Evolutionary conservation across 495 filamentous ascomycete species (phyloP), one percentile per base, ranked within the genome.

Genomic region (Sphaerosporella brunnea): DNA sequence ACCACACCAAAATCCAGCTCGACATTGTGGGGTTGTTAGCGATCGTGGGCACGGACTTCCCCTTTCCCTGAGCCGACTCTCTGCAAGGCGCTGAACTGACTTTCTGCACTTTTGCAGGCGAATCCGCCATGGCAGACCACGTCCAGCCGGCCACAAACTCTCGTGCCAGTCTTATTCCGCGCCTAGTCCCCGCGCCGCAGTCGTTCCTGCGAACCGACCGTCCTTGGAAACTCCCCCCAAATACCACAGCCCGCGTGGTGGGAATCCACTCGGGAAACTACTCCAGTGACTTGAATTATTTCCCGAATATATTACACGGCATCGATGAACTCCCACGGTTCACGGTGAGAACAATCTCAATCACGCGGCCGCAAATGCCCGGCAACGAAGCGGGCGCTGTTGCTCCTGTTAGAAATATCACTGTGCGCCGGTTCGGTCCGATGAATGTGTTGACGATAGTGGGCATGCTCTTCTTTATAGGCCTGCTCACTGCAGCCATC

Each of bases 381-480:
- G 37, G 20, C 10, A 19, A 21, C n/a, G 16, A 50, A 66, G 37
- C 74, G 71, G 1, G 65, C 61, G 48, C n/a, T n/a, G n/a, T n/a
- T n/a, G n/a, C n/a, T n/a, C n/a, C 21, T 72, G 5, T 59, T 74
- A 23, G 71, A 70, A 2, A 52, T 63, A 20, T 48, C 35, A 16
- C 19, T 8, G 20, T 39, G 18, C 30, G 35, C 8, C 13, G 20
- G 2, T 39, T 25, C 15, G 30, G 32, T 4, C 45, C 36, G 10
- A 2, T 38, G 34, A 21, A 47, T 23, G 10, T 48, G 9, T 28
- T 48, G 5, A 19, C 35, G 10, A 1, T 39, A 10, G 11, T 37
- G 13, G 75, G 72, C 1, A 66, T 62, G 49, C 18, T 73, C 4
- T 58, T 74, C 23, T 73, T 72, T 1, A 53, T 65, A 16, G 67